phyloP scores from a whole-genome alignment of 192 early-diverging fungal genomes.

The Coemansia sp. region DNA sequence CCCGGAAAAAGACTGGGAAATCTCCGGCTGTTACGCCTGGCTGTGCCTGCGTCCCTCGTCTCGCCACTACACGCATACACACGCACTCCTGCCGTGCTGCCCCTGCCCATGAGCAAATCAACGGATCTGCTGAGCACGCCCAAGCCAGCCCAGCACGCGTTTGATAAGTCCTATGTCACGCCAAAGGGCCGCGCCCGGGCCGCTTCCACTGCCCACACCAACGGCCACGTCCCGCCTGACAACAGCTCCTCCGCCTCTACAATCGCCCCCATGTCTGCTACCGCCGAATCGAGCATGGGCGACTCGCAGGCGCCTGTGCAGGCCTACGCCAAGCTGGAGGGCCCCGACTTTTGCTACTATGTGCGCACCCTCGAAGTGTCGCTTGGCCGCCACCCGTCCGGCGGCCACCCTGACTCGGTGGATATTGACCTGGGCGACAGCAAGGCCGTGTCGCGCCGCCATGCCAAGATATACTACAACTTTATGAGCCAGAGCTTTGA shows the following conservation, averaged over 20 bases:
- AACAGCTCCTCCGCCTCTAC: conserved; percentile 5
- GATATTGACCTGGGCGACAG: conserved; percentile 81
- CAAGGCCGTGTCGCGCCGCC: conserved; percentile 81
- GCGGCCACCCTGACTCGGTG: conserved; percentile 54
- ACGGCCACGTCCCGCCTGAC: background rate
- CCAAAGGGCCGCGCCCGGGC: conserved; percentile 3
- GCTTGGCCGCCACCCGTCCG: conserved; percentile 64
- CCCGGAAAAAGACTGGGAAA: too few relatives aligned
- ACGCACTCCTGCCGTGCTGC: too few relatives aligned
- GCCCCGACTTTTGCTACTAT: conserved; percentile 77
- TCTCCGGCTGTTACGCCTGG: too few relatives aligned
- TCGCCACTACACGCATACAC: background rate
- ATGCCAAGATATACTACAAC: conserved; percentile 82
- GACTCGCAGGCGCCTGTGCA: conserved; percentile 58
- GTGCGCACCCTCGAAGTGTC: conserved; percentile 73
- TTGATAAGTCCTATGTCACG: conserved; percentile 10
- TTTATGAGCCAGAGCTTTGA: conserved; percentile 76
- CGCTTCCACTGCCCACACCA: background rate
- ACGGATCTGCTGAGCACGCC: conserved; percentile 27
- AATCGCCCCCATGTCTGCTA: background rate
- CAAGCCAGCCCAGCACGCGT: conserved; percentile 13
- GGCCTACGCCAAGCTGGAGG: conserved; percentile 86
- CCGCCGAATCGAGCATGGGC: conserved; percentile 2
- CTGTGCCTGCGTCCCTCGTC: too few relatives aligned
- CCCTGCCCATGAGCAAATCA: conserved; percentile 28